A percentile compares a stretch with the other conserved stretches of the same genome.
phyloP scores from a whole-genome alignment of 495 filamentous ascomycete species.

The Talaromyces nanjingensis region DNA sequence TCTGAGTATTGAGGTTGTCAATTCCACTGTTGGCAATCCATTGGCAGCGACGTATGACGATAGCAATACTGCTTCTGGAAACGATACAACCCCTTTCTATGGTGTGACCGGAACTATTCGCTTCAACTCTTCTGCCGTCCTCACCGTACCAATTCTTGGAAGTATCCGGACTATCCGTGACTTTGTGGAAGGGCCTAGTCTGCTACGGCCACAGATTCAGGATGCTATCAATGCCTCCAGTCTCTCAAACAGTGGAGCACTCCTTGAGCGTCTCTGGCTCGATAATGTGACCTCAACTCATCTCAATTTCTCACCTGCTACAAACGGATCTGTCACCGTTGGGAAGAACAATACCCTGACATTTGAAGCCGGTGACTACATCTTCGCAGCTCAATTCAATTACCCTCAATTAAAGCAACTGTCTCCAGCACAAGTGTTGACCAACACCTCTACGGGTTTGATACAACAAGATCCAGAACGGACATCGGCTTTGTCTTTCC shows the following conservation, averaged over 20 bases:
- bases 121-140: conserved; percentile 48
- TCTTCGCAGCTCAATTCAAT: conserved; percentile 51
- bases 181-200: conserved; percentile 50
- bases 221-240: conserved; percentile 33
- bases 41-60: conserved; percentile 29
- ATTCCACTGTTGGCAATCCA: conserved; percentile 28
- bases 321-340: conserved; percentile 23
- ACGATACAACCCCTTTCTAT: conserved; percentile 32
- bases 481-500: conserved; percentile 49
- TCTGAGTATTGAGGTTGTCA: conserved; percentile 43
- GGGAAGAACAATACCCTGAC: conserved; percentile 30
- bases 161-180: conserved; percentile 57
- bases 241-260: conserved; percentile 31
- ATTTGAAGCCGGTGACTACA: conserved; percentile 46
- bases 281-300: conserved; percentile 52
- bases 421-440: conserved; percentile 40
- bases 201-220: conserved; percentile 46
- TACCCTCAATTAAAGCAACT: conserved; percentile 55
- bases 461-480: conserved; percentile 37
- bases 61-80: conserved; percentile 11
- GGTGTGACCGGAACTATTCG: conserved; percentile 44
- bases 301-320: conserved; percentile 36
- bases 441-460: conserved; percentile 33
- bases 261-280: conserved; percentile 48
- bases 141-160: conserved; percentile 49